These are phyloP conservation scores for Moniliophthora roreri DNA, from an alignment of 1,284 basidiomycete species.

Conservation along the genomic window DNA sequence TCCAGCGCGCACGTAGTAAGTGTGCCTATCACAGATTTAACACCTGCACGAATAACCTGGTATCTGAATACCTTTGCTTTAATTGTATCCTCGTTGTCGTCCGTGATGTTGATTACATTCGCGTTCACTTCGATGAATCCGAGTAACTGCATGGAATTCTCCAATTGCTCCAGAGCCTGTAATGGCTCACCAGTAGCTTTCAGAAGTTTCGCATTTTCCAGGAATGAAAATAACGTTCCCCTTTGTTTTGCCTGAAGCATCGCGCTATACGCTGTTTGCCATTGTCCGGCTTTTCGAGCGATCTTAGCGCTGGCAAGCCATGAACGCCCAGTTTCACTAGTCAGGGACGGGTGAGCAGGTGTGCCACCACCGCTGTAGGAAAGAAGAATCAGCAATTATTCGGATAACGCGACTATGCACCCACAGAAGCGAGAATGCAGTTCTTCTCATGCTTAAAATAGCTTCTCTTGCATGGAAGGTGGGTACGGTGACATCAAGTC, in stretches of 20 bases:
- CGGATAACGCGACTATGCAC: conserved; percentile 20
- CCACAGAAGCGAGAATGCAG: conserved; percentile 79
- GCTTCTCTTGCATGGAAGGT: conserved; percentile 93
- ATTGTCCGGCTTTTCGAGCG: conserved; percentile 92
- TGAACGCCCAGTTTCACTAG: conserved; percentile 70
- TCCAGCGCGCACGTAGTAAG: conserved; percentile 90
- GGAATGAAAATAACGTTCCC: conserved; percentile 79
- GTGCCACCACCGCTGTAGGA: neutral
- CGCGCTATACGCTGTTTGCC: conserved; percentile 97
- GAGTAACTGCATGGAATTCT: conserved; percentile 67
- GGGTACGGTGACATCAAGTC: conserved; percentile 81
- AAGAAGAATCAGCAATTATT: neutral
- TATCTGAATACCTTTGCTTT: conserved; percentile 66
- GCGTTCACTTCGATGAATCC: conserved; percentile 38
- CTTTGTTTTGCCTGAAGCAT: conserved; percentile 87
- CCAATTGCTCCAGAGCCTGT: conserved; percentile 87
- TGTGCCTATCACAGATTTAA: conserved; percentile 57
- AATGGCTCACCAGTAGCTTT: conserved; percentile 82
- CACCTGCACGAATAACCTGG: neutral
- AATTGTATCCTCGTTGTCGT: conserved; percentile 50
- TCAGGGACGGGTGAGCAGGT: conserved; percentile 1
- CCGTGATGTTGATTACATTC: conserved; percentile 56
- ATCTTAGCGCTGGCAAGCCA: conserved; percentile 96
- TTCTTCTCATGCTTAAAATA: conserved; percentile 86
- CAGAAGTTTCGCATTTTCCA: conserved; percentile 90